A percentile compares a stretch with the other conserved stretches of the same genome.
Evolutionary conservation across 2,329 filamentous ascomycete species (phyloP).

Genomic region (Claviceps humidiphila): DNA sequence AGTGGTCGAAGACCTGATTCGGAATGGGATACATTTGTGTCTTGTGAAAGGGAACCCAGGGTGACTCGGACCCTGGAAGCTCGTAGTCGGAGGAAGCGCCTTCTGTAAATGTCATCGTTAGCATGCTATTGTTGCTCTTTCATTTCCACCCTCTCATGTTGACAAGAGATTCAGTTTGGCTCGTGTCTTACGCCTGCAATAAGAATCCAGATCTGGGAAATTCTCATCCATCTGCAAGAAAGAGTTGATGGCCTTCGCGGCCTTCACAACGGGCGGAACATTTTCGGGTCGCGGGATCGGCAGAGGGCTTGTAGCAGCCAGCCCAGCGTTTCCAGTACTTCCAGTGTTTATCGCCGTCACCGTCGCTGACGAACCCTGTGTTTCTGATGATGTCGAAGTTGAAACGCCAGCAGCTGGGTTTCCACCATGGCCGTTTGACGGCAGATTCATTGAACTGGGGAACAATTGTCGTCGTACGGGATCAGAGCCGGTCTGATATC

Average conservation of each 20-base stretch:
- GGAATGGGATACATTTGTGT: slow-evolving; percentile 80
- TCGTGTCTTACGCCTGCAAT: slow-evolving; percentile 62
- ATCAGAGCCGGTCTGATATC: slow-evolving; percentile 30
- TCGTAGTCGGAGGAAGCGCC: slow-evolving; percentile 90
- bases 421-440: slow-evolving; percentile 5
- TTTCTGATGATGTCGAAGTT: neutral
- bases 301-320: slow-evolving; percentile 19
- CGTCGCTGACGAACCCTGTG: slow-evolving; percentile 4
- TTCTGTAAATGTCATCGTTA: slow-evolving; percentile 39
- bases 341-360: slow-evolving; percentile 15
- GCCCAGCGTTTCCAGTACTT: slow-evolving; percentile 14
- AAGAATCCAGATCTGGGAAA: slow-evolving; percentile 81
- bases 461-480: slow-evolving; percentile 41
- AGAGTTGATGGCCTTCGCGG: slow-evolving; percentile 70
- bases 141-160: neutral
- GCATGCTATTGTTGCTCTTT: neutral
- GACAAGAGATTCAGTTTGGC: neutral
- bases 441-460: slow-evolving; percentile 15
- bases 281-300: slow-evolving; percentile 32
- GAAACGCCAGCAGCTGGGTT: slow-evolving; percentile 8
- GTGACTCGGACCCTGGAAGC: slow-evolving; percentile 47
- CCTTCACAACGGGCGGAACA: slow-evolving; percentile 61
- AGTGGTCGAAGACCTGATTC: slow-evolving; percentile 82
- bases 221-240: slow-evolving; percentile 62
- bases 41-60: slow-evolving; percentile 85